Base-by-base conservation (phyloP, 768 basidiomycete species). In the Wakefieldia striispora region DNA sequence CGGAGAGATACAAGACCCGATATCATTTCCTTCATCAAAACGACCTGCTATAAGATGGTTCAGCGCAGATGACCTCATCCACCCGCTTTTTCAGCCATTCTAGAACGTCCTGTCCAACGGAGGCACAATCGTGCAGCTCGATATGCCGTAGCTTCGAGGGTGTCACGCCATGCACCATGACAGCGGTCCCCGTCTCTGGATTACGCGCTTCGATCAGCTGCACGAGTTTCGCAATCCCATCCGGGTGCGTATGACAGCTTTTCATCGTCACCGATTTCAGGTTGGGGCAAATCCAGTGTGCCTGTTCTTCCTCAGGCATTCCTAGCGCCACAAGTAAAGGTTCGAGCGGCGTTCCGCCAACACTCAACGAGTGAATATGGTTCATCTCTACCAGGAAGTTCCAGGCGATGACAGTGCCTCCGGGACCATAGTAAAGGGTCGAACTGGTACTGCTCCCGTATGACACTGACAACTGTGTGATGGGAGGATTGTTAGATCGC, bases 161-260 rank as follows among this genome's bases (percentile, higher is more conserved):
- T 9, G 72, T 68, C n/a, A 76, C 76, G 0, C 77, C 78, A 23
- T 70, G 72, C 39, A 72, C 73, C 31, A 71, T 66, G 49, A 59
- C 46, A 12, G 59, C 63, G 21, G 62, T 67, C 39, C 67, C 61
- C 11, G 62, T 63, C 43, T 73, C 75, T 0, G 88, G 88, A 61
- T 90, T 90, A 44, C 88, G 73, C 48, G 78, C 77, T 40, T 88
- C 85, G 19, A 91, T 76, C 69, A 88, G 76, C 62, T 80, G 79
- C 21, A 91, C 84, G 17, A 90, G 75, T 67, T 83, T 84, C 43
- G 74, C 73, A 21, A 86, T 78, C 23, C 80, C 82, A 43, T 87
- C 86, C 27, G 74, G 75, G 57, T 84, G 83, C 20, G 79, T 73
- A 59, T 83, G 80, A 59, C 86, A 89, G 33, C 72, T 77, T 55